Base-by-base conservation (phyloP, 805 yeast genomes). In the Henningerozyma blattae region DNA sequence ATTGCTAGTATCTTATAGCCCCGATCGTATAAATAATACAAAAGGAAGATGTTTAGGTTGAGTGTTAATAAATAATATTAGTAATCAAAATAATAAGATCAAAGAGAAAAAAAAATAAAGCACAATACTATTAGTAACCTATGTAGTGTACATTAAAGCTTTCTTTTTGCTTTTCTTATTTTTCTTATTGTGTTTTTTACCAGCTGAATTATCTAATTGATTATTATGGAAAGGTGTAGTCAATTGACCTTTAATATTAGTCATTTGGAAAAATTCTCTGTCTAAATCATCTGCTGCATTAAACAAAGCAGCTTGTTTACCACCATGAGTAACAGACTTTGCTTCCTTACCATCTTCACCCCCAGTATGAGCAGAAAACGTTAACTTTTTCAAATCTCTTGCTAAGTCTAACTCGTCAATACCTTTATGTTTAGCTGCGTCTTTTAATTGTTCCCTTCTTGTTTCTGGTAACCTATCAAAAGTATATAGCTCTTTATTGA, bases 261-360 rank as follows among this genome's bases (percentile, higher is more conserved):
- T 69, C 76, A 77, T 72, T 36, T 70, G 67, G 66, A 89, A 89
- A 51, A 89, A 89, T 38, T 85, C 95, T 25, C 72, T 66, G 56
- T 89, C 96, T 43, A 89, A 64, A 46, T 84, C 91, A 28, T 74
- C 83, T 24, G 89, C 85, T 5, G 85, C 80, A 51, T 79, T 77
- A 44, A 70, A 72, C 41, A 80, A 64, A 2, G 85, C 83, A 10
- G 91, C 89, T 51, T 81, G 86, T 43, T 72, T 76, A 58, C 91
- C 91, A 61, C 91, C 89, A 47, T 81, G 78, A 37, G 70, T 73
- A 33, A 70, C 68, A 8, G 79, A 63, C 36, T 64, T 67, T 4
- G 77, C 69, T 30, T 60, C 58, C 8, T 48, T 48, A 13, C 48
- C 47, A 24, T 61, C 72, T 17, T 62, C 64, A 25, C 65, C 67